Percentiles rank a stretch among this genome's conserved stretches.
phyloP scores from a whole-genome alignment of 805 yeast species.

The Metschnikowia lachancei region DNA sequence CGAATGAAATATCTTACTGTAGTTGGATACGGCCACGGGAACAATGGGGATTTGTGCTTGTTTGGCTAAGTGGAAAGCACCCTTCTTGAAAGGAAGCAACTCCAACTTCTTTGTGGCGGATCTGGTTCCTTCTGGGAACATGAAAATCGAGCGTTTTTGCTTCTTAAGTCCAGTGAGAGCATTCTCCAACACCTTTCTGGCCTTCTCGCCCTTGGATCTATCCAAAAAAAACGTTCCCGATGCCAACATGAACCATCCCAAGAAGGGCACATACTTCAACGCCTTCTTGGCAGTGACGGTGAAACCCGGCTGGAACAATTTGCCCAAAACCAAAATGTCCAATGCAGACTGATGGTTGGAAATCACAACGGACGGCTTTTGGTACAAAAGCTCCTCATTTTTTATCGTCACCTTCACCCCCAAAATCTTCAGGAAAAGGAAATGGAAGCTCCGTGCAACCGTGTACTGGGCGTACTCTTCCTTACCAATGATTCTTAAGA shows the following conservation, averaged over 20 bases:
- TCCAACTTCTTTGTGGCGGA: conserved; percentile 68
- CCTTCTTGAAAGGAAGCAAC: conserved; percentile 88
- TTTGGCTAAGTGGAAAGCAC: conserved; percentile 96
- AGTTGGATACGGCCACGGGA: conserved; percentile 85
- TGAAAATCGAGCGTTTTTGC: conserved; percentile 71
- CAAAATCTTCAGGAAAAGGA: conserved; percentile 54
- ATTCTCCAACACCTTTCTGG: conserved; percentile 66
- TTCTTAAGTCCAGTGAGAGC: conserved; percentile 64
- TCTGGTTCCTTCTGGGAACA: conserved; percentile 98
- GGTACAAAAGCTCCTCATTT: conserved; percentile 36
- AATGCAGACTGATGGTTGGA: conserved; percentile 90
- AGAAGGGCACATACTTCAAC: conserved; percentile 77
- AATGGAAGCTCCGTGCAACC: conserved; percentile 80
- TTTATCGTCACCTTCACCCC: conserved; percentile 70
- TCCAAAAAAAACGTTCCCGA: conserved; percentile 91
- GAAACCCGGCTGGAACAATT: conserved; percentile 81
- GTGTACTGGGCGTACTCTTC: conserved; percentile 82
- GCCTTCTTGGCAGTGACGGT: conserved; percentile 90
- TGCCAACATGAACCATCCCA: conserved; percentile 95
- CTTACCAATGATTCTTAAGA: conserved; percentile 66
- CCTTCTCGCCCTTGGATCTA: conserved; percentile 70
- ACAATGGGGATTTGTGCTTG: conserved; percentile 87
- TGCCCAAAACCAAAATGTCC: conserved; percentile 80
- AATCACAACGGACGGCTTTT: conserved; percentile 72
- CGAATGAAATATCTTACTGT: conserved; percentile 67